Percentiles rank a stretch among this genome's conserved stretches.
These are phyloP conservation scores for Ophiostoma tasmaniense DNA, from an alignment of 2,329 filamentous ascomycete genomes.

Conservation along the genomic window DNA sequence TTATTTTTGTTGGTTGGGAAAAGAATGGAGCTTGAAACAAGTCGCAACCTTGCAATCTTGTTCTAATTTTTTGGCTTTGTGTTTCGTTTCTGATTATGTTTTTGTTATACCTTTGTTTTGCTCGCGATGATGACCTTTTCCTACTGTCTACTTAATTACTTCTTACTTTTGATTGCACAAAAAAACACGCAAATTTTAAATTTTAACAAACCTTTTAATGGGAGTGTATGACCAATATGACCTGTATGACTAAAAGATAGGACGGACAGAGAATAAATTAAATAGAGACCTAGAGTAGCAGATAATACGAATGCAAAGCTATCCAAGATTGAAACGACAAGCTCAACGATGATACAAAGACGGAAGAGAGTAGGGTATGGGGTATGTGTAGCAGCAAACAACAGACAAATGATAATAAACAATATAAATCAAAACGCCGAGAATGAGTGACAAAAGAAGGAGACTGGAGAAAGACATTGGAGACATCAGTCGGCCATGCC, in stretches of 20 bases:
- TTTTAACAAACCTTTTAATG: no score
- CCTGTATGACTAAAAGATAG: no score
- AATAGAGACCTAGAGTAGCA: no score
- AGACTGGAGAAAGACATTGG: slow-evolving; percentile 1
- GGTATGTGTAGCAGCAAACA: not conserved
- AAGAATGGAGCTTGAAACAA: not conserved
- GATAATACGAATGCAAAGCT: not conserved
- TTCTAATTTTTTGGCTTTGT: not conserved
- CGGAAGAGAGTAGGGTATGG: not conserved
- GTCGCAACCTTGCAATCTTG: not conserved
- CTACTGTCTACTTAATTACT: not conserved
- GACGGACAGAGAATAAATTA: no score
- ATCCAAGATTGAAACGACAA: not conserved
- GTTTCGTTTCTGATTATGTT: not conserved
- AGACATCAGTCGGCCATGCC: slow-evolving; percentile 42
- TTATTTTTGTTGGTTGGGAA: not conserved
- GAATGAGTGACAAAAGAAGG: not conserved
- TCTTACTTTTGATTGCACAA: not conserved
- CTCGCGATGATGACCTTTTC: not conserved
- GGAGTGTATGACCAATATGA: no score
- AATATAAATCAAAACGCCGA: slow-evolving; percentile 1
- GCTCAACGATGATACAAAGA: not conserved
- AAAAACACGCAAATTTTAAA: not conserved
- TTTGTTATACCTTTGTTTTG: not conserved
- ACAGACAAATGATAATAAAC: not conserved